Conservation (phyloP, 768 basidiomycete species). For the Psilocybe cyanescens region DNA sequence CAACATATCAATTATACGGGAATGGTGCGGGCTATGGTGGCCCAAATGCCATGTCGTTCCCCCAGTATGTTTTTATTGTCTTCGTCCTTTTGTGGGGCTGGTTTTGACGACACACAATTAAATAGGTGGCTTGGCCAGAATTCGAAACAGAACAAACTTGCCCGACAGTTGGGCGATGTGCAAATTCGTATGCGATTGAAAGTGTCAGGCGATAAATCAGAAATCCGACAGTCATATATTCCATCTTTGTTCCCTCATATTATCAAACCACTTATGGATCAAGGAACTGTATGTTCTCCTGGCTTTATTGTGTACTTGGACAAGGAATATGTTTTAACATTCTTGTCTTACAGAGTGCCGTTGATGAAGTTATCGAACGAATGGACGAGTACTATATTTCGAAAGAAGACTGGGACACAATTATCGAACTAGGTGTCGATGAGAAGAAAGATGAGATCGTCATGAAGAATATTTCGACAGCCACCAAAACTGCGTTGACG, state of each 20-base stretch:
- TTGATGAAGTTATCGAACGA: conserved; percentile 79
- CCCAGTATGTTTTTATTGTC: conserved; percentile 61
- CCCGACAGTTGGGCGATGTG: conserved; percentile 81
- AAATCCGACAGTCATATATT: conserved; percentile 91
- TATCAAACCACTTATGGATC: conserved; percentile 75
- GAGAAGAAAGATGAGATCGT: conserved; percentile 73
- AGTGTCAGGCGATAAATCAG: conserved; percentile 87
- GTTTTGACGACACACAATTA: neutral
- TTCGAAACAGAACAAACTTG: conserved; percentile 87
- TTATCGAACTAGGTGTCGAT: conserved; percentile 92
- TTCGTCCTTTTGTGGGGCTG: neutral
- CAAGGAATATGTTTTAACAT: neutral
- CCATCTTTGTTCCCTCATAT: conserved; percentile 86
- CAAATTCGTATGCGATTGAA: conserved; percentile 96
- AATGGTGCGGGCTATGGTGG: conserved; percentile 66
- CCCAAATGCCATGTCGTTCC: conserved; percentile 74
- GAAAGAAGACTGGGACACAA: conserved; percentile 96
- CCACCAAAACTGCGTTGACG: conserved; percentile 86
- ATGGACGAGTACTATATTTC: conserved; percentile 97
- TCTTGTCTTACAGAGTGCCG: conserved; percentile 57
- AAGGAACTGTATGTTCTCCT: conserved; percentile 65
- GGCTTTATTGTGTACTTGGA: conserved; percentile 1
- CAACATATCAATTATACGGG: conserved; percentile 86
- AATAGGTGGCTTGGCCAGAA: conserved; percentile 96
- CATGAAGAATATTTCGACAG: conserved; percentile 81